Evolutionary conservation across 306 rosid genomes (phyloP).

Genomic region (Castanopsis chinensis): DNA sequence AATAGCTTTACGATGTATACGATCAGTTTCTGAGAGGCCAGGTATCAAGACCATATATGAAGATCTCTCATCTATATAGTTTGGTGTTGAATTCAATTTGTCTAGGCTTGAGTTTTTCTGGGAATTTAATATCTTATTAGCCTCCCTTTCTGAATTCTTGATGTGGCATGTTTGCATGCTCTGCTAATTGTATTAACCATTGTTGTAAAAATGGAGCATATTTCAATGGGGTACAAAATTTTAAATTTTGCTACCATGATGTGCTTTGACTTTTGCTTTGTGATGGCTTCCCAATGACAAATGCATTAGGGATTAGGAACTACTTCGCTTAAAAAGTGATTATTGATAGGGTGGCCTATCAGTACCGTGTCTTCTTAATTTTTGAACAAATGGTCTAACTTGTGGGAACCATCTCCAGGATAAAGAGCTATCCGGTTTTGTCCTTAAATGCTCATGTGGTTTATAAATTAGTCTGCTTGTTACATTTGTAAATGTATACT

Average conservation of each 20-base stretch:
- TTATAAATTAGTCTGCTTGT: neutral
- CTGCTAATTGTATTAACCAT: conserved; percentile 35
- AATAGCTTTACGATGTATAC: conserved; percentile 71
- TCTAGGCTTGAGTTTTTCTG: conserved; percentile 32
- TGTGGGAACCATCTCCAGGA: neutral
- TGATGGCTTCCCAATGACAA: neutral
- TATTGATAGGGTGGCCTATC: no score
- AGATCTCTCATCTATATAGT: conserved; percentile 91
- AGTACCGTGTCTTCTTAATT: neutral
- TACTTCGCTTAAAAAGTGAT: neutral
- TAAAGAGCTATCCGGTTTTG: neutral
- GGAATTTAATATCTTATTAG: conserved; percentile 80
- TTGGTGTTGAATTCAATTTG: conserved; percentile 27
- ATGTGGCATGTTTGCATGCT: conserved; percentile 35
- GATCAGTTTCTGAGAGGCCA: conserved; percentile 83
- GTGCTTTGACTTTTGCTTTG: neutral
- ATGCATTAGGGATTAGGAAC: neutral
- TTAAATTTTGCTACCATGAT: neutral
- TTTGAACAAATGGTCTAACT: neutral
- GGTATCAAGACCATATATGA: conserved; percentile 94
- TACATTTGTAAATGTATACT: neutral
- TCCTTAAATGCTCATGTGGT: neutral
- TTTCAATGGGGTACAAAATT: conserved; percentile 9
- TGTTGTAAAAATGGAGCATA: conserved; percentile 41
- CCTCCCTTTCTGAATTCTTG: conserved; percentile 46